Base-by-base conservation (phyloP, 176 grass and related monocot genomes). In the Themeda triandra region DNA sequence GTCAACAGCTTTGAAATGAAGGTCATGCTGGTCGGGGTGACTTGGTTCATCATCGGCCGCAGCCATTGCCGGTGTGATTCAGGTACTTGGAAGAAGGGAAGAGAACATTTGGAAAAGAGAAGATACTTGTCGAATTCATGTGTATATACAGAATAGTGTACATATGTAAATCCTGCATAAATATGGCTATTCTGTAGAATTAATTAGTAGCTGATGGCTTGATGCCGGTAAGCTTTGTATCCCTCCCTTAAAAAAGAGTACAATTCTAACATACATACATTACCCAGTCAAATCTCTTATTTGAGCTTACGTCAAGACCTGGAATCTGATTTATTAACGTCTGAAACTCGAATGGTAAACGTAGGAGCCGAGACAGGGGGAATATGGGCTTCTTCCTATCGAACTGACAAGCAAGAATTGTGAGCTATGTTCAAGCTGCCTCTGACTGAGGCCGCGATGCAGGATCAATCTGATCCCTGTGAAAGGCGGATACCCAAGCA, bases 1-100 rank as follows among this genome's bases (percentile, higher is more conserved):
- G 93, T 94, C 6, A 95, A 98, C 76, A 98, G 93, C 85, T 98
- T 92, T 39, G 86, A 95, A 60, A 73, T 95, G 78, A 88, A 94
- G 83, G 71, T 94, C 27, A 12, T 95, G 11, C 39, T 98, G 27
- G 91, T 93, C 45, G 93, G 86, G 12, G 83, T 86, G 25, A 95
- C 96, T 18, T 98, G 96, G 96, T 98, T 92, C 69, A 6, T 98
- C 62, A 89, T 95, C 37, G 93, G 93, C n/a, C 2, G 66, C 94
- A 2, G 85, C 81, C 28, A 73, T 95, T 48, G 85, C 39, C 4
- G 76, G 83, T 11, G 5, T 95, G 8, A 3, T 93, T 49, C 86
- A 86, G 6, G 56, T 80, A 15, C 41, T 94, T 71, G 66, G 53
- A 63, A 87, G 83, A 59, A 90, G 83, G 7, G 28, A 56, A 41